Conservation (phyloP, 257 asterid genomes). For the Solanum paucissectum region DNA sequence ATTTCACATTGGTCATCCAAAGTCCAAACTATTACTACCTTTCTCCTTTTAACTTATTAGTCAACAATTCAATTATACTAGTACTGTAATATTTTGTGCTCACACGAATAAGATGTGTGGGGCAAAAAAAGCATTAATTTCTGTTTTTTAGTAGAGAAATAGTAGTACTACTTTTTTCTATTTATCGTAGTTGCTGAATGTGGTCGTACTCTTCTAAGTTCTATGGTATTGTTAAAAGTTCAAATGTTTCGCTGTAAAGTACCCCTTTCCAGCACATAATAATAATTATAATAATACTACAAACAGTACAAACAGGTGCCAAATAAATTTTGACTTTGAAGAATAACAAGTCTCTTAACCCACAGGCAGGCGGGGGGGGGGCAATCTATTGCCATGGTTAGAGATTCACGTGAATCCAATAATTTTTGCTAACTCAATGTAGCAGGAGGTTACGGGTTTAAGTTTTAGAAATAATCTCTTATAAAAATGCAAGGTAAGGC, state of each 20-base stretch:
- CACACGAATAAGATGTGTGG: not conserved
- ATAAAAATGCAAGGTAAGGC: too few relatives aligned
- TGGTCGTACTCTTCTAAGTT: not conserved
- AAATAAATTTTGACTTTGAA: not conserved
- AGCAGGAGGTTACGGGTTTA: not conserved
- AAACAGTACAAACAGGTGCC: not conserved
- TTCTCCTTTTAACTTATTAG: not conserved
- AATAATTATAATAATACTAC: not conserved
- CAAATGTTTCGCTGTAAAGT: not conserved
- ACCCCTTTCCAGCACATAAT: not conserved
- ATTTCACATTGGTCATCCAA: not conserved
- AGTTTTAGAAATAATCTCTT: too few relatives aligned
- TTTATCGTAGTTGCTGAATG: not conserved
- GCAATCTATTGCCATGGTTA: too few relatives aligned
- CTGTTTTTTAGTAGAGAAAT: not conserved
- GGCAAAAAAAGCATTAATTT: not conserved
- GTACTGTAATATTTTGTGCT: not conserved
- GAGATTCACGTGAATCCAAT: not conserved
- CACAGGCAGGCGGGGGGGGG: not conserved
- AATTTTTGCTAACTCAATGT: not conserved
- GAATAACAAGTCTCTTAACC: not conserved
- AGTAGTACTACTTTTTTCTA: not conserved
- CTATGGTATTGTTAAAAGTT: not conserved
- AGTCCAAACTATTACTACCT: not conserved
- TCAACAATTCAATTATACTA: not conserved